phyloP scores from a whole-genome alignment of 1,139 yeast species.

The Taphrina deformans region DNA sequence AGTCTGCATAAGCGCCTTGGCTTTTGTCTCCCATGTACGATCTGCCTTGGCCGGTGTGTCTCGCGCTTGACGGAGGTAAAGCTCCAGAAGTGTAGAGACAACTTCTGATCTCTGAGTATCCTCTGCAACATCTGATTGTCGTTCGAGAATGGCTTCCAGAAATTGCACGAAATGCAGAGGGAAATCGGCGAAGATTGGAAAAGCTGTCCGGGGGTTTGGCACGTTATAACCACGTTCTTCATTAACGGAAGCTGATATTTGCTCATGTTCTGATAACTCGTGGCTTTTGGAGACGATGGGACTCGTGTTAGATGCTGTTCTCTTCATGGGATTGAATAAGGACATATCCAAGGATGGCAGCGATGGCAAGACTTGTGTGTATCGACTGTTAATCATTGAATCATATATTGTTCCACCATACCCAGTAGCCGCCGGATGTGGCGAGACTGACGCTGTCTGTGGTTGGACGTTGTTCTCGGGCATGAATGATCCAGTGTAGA shows the following conservation, averaged over 20 bases:
- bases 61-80: conserved; percentile 67
- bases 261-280: not conserved
- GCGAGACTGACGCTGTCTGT: conserved; percentile 5
- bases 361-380: conserved; percentile 22
- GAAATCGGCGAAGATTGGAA: conserved; percentile 78
- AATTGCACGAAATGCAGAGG: conserved; percentile 91
- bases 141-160: conserved; percentile 69
- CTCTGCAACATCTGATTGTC: conserved; percentile 34
- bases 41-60: conserved; percentile 47
- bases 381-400: conserved; percentile 24
- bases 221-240: conserved; percentile 45
- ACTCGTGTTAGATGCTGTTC: conserved; percentile 3
- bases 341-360: conserved; percentile 26
- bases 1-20: conserved; percentile 52
- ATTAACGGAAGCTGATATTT: not conserved
- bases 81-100: conserved; percentile 74
- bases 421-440: conserved; percentile 27
- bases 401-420: conserved; percentile 35
- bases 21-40: conserved; percentile 64
- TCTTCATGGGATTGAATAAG: conserved; percentile 19
- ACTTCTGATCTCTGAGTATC: conserved; percentile 63
- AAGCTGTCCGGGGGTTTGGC: conserved; percentile 84
- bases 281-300: not conserved
- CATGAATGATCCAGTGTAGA: conserved; percentile 79
- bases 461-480: conserved; percentile 46